Evolutionary conservation across 371 early-diverging fungal genomes (phyloP).

Genomic region (Mucor piriformis): DNA sequence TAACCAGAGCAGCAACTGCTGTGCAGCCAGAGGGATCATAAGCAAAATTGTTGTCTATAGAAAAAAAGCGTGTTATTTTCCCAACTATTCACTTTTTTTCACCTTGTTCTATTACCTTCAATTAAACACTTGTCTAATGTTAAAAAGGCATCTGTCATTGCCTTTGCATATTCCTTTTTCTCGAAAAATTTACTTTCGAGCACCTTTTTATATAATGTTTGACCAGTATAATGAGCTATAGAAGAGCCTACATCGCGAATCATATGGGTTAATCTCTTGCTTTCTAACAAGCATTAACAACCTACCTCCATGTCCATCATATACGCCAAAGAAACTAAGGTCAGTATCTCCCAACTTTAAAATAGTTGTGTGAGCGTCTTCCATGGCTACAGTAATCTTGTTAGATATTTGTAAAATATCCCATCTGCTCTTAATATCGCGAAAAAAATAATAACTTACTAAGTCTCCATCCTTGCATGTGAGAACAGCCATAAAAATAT

Average conservation of each 20-base stretch:
- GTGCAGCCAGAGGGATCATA: conserved; percentile 92
- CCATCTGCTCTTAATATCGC: not conserved
- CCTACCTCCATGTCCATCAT: conserved; percentile 93
- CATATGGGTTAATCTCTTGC: no score
- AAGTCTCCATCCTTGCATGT: conserved; percentile 98
- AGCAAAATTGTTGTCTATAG: conserved; percentile 64
- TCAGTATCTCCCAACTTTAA: conserved; percentile 62
- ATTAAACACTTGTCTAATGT: conserved; percentile 75
- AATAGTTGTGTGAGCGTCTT: conserved; percentile 92
- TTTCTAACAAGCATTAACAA: not conserved
- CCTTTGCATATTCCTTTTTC: conserved; percentile 65
- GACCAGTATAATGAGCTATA: conserved; percentile 86
- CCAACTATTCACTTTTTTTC: no score
- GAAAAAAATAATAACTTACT: conserved; percentile 55
- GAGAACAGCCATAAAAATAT: conserved; percentile 83
- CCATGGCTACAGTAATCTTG: no score
- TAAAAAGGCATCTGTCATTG: conserved; percentile 82
- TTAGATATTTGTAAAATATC: no score
- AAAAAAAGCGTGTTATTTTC: no score
- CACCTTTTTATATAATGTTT: conserved; percentile 72
- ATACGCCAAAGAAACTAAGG: conserved; percentile 89
- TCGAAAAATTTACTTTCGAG: conserved; percentile 61
- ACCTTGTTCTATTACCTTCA: conserved; percentile 48
- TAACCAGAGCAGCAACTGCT: conserved; percentile 67
- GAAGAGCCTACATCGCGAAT: no score